These are phyloP conservation scores for Luzula sylvatica DNA, from an alignment of 176 grass and related monocot genomes.

Conservation along the genomic window DNA sequence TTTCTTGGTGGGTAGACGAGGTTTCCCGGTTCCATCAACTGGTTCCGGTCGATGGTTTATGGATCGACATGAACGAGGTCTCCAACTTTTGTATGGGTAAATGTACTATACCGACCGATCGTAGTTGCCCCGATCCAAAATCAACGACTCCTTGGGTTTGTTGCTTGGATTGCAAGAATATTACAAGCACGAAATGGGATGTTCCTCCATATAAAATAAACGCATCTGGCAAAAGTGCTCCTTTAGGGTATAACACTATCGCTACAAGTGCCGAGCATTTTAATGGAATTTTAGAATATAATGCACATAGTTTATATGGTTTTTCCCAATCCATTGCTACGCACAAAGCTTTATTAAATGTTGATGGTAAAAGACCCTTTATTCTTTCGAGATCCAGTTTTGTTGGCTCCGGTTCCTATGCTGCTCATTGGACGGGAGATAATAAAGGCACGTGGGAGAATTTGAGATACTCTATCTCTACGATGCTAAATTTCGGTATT, in stretches of 20 bases:
- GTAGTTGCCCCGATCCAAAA: constrained; percentile 40
- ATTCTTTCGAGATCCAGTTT: constrained; percentile 70
- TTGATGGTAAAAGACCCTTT: constrained; percentile 76
- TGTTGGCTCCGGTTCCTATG: constrained; percentile 63
- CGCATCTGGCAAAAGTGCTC: constrained; percentile 45
- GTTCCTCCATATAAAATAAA: constrained; percentile 97
- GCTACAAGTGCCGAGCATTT: constrained; percentile 61
- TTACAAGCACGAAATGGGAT: constrained; percentile 80
- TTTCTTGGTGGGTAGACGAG: constrained; percentile 90
- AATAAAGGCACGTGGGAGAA: constrained; percentile 92
- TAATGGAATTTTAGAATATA: constrained; percentile 75
- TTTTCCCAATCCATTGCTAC: constrained; percentile 85
- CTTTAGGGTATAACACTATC: constrained; percentile 73
- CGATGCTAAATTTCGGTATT: constrained; percentile 79
- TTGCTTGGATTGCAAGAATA: constrained; percentile 96
- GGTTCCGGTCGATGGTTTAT: constrained; percentile 70
- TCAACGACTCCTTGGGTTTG: constrained; percentile 65
- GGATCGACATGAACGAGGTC: constrained; percentile 98
- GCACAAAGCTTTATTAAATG: constrained; percentile 48
- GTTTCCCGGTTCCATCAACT: constrained; percentile 68
- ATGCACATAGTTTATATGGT: constrained; percentile 72
- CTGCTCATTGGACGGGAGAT: constrained; percentile 83
- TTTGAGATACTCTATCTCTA: constrained; percentile 64
- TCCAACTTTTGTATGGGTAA: constrained; percentile 96
- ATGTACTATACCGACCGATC: constrained; percentile 52